These are phyloP conservation scores for Boechera retrofracta DNA, from an alignment of 345 rosid genomes.

Conservation along the genomic window DNA sequence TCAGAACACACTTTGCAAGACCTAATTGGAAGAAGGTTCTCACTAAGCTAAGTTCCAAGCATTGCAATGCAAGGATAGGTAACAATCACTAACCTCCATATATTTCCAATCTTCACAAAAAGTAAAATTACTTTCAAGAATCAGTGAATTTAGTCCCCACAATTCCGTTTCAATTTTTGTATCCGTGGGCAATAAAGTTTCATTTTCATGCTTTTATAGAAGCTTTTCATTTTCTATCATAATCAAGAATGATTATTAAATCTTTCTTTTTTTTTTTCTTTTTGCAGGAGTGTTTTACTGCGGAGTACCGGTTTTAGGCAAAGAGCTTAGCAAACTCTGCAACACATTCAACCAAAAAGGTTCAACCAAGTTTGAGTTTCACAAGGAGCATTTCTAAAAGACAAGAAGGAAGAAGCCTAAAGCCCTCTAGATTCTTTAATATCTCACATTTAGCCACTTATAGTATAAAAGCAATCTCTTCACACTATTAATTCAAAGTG, in stretches of 20 bases:
- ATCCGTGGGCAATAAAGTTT: neutral
- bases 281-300: conserved; percentile 93
- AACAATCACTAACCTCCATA: conserved; percentile 28
- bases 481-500: neutral
- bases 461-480: conserved; percentile 26
- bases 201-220: conserved; percentile 5
- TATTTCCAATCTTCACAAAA: conserved; percentile 10
- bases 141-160: conserved; percentile 29
- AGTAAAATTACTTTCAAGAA: conserved; percentile 1
- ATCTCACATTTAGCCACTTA: conserved; percentile 34
- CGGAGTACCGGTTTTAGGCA: conserved; percentile 92
- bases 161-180: neutral
- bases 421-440: conserved; percentile 33
- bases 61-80: conserved; percentile 90
- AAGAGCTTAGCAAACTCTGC: conserved; percentile 92
- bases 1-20: conserved; percentile 94
- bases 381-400: conserved; percentile 87
- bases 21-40: conserved; percentile 96
- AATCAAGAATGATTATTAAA: conserved; percentile 17
- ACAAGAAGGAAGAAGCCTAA: conserved; percentile 30
- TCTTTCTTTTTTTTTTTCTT: neutral
- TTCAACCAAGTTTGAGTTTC: conserved; percentile 92
- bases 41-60: conserved; percentile 85
- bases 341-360: conserved; percentile 92
- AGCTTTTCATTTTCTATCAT: conserved; percentile 33